Evolutionary conservation across 2,329 filamentous ascomycete genomes (phyloP), one percentile per base, ranked within the genome.

Genomic region (Ceratocystis alfenasii): DNA sequence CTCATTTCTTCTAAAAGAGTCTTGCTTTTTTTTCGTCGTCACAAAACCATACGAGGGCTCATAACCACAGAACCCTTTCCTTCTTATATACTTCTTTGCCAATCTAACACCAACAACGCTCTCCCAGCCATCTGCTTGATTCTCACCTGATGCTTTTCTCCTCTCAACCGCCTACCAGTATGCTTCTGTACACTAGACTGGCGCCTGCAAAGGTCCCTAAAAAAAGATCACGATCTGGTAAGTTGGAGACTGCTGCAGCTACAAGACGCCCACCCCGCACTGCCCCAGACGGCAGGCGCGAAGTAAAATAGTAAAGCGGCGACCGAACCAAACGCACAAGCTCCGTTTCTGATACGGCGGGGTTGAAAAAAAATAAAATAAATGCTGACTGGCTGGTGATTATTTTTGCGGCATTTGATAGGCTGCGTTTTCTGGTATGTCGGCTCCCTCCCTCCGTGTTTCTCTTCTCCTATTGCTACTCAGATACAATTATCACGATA

Each of bases 141-240:
- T 57, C 45, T 20, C 46, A 25, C 30, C 48, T 63, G 48, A 63
- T 57, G 41, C 30, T 25, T 45, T 33, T 63, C 44, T 48, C 59
- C 33, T 20, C 25, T 28, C 28, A 48, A n/a, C n/a, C 36, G 22
- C 53, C 22, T 25, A 36, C 55, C 30, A 71, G 63, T 57, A 84
- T 85, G 83, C 74, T 85, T 70, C 73, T 85, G 57, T 85, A 83
- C 71, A 83, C 81, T n/a, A 79, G 77, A 72, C 74, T 80, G 62
- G 82, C 82, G 67, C 73, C 78, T 60, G 80, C 82, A n/a, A 85
- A 83, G 73, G 75, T 78, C 57, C 82, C 82, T 41, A 85, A 84
- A 74, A 79, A 76, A 71, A 78, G 83, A 65, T 85, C 83, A n/a
- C 77, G 82, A 75, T 79, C 80, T 72, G 81, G 81, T 84, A 74